These are phyloP conservation scores for Gynandropsis gynandra DNA, from an alignment of 345 rosid genomes.

Conservation along the genomic window DNA sequence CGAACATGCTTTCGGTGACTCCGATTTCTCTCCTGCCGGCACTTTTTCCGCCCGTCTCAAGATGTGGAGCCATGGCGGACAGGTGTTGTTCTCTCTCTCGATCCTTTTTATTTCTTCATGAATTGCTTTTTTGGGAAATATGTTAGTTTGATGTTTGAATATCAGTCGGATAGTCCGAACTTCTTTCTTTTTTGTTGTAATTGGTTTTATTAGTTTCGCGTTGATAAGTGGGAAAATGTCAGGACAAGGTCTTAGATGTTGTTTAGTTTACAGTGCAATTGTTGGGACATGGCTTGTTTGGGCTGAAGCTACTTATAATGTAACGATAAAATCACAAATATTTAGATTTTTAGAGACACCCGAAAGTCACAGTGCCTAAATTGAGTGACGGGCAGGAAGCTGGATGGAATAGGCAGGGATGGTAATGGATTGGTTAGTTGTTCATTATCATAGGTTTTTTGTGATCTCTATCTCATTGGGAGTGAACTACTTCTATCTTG, in stretches of 20 bases:
- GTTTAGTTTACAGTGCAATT: background rate
- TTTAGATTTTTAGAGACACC: too few species aligned
- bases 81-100: constrained; percentile 33
- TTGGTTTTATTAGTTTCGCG: too few species aligned
- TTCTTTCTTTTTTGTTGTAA: background rate
- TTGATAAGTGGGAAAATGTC: too few species aligned
- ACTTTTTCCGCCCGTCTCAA: constrained; percentile 92
- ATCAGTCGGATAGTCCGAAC: background rate
- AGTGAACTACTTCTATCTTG: too few species aligned
- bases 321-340: background rate
- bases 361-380: too few species aligned
- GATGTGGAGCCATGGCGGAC: constrained; percentile 73
- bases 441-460: too few species aligned
- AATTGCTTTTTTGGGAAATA: too few species aligned
- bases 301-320: background rate
- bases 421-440: too few species aligned
- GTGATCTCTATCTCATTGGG: too few species aligned
- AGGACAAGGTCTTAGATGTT: background rate
- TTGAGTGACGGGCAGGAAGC: too few species aligned
- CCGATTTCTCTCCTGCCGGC: constrained; percentile 74
- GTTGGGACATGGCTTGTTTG: background rate
- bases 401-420: too few species aligned
- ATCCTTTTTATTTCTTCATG: background rate
- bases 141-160: too few species aligned
- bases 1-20: constrained; percentile 88